These are phyloP conservation scores for Prunella vulgaris DNA, from an alignment of 257 asterid genomes.

Conservation along the genomic window DNA sequence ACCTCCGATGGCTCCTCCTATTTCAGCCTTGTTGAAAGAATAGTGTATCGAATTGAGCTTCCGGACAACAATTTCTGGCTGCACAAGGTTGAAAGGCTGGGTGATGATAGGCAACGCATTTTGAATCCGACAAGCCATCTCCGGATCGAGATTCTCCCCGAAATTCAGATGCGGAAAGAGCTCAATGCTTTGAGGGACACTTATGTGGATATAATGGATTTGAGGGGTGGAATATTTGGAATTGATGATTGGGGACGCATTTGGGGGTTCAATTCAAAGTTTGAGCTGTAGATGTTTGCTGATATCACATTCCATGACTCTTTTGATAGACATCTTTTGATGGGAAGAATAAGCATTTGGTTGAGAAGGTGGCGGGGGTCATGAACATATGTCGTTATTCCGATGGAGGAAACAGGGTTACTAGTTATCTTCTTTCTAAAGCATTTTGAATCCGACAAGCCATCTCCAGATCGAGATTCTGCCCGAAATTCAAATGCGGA, in stretches of 20 bases:
- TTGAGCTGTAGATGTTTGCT: background rate
- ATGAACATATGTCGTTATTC: too few relatives aligned
- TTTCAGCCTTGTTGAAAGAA: background rate
- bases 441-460: too few relatives aligned
- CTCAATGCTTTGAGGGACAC: background rate
- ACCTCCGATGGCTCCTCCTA: background rate
- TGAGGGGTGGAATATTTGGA: background rate
- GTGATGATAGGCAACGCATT: background rate
- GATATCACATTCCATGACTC: background rate
- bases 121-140: background rate
- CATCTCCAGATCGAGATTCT: too few relatives aligned
- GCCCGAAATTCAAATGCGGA: too few relatives aligned
- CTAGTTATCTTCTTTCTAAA: background rate
- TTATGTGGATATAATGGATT: background rate
- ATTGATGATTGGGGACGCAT: background rate
- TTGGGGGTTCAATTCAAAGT: background rate
- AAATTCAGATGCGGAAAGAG: background rate
- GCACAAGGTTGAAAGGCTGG: background rate
- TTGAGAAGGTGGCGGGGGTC: background rate
- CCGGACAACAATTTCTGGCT: conserved; percentile 6
- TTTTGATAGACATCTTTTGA: background rate
- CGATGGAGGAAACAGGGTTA: background rate
- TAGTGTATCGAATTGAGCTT: conserved; percentile 14
- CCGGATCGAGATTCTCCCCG: background rate
- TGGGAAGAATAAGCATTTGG: background rate